These are phyloP conservation scores for Gossypium stocksii DNA, from an alignment of 345 rosid species.

Conservation along the genomic window DNA sequence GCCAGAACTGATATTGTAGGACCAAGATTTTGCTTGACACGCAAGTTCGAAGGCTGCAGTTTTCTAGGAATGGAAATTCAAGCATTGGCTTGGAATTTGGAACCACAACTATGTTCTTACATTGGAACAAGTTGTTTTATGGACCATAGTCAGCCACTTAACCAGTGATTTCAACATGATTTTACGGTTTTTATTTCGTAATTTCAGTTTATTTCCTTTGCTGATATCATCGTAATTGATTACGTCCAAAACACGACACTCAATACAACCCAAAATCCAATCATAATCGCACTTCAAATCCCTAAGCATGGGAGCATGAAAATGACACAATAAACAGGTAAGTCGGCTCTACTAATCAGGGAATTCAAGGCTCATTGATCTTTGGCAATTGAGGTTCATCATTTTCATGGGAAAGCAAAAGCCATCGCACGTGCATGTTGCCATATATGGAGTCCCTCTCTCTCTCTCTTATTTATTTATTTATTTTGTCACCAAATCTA, in stretches of 20 bases:
- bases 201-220: background rate
- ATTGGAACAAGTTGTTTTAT: constrained; percentile 12
- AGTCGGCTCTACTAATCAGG: background rate
- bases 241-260: background rate
- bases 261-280: too few relatives aligned
- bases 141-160: constrained; percentile 12
- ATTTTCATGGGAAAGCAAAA: background rate
- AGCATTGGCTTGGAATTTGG: constrained; percentile 20
- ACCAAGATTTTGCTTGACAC: constrained; percentile 17
- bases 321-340: too few relatives aligned
- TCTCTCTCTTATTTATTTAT: too few relatives aligned
- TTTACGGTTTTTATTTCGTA: background rate
- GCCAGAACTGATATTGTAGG: constrained; percentile 5
- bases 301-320: too few relatives aligned
- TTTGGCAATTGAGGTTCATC: constrained; percentile 1
- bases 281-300: too few relatives aligned
- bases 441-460: background rate
- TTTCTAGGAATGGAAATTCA: constrained; percentile 8
- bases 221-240: background rate
- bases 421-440: background rate
- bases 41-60: background rate
- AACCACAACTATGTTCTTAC: constrained; percentile 22
- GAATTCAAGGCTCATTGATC: background rate
- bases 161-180: background rate
- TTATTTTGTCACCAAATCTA: background rate